Evolutionary conservation across 2,329 filamentous ascomycete species (phyloP).

Genomic region (Xylaria sp.): DNA sequence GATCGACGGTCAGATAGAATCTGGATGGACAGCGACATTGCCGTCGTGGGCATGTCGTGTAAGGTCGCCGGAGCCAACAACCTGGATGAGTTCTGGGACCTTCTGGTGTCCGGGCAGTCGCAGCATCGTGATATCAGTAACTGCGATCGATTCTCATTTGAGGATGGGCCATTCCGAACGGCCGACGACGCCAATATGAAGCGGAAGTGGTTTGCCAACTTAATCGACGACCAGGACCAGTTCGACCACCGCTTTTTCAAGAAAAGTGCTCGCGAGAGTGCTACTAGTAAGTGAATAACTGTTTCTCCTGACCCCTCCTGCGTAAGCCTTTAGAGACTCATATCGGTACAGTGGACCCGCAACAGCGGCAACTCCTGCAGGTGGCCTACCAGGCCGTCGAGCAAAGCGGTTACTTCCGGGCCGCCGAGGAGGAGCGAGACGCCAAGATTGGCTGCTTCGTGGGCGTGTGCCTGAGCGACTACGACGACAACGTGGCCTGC

Average conservation of each 20-base stretch:
- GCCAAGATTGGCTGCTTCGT: slow-evolving; percentile 47
- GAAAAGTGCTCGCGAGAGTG: slow-evolving; percentile 25
- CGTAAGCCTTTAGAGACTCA: no score
- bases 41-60: slow-evolving; percentile 42
- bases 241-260: slow-evolving; percentile 34
- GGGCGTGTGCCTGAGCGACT: slow-evolving; percentile 41
- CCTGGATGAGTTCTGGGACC: slow-evolving; percentile 38
- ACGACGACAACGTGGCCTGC: slow-evolving; percentile 44
- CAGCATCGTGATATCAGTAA: no score
- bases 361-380: slow-evolving; percentile 25
- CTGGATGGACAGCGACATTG: slow-evolving; percentile 30
- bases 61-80: slow-evolving; percentile 40
- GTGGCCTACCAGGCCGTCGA: slow-evolving; percentile 33
- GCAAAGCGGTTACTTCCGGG: slow-evolving; percentile 30
- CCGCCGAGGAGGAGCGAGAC: slow-evolving; percentile 12
- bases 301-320: no score
- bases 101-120: slow-evolving; percentile 34
- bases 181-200: slow-evolving; percentile 30
- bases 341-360: no score
- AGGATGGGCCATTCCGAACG: no score
- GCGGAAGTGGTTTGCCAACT: slow-evolving; percentile 34
- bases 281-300: no score
- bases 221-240: slow-evolving; percentile 30
- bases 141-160: no score
- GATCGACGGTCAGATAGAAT: no score